phyloP scores from a whole-genome alignment of 2,329 filamentous ascomycete genomes.

The Coniochaeta sp. region DNA sequence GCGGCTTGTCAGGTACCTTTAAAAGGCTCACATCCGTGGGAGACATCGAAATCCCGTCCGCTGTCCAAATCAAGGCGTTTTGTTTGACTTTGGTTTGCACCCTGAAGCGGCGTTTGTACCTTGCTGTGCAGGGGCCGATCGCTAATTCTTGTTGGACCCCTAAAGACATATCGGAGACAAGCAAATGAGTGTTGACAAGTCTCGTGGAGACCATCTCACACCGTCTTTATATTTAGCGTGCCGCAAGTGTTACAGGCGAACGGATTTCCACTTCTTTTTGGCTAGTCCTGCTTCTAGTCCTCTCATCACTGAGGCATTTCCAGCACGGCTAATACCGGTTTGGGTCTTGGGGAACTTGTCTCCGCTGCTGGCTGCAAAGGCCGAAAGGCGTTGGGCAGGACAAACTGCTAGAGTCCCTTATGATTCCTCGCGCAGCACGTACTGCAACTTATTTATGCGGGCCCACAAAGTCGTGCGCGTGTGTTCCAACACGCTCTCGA shows the following conservation, averaged over 20 bases:
- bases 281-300: neutral
- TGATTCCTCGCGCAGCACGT: no score
- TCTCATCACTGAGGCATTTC: neutral
- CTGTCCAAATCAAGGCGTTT: no score
- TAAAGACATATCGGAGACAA: neutral
- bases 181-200: neutral
- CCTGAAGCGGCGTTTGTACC: no score
- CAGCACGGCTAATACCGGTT: neutral
- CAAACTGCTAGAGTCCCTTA: neutral
- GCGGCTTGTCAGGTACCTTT: neutral
- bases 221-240: neutral
- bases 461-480: no score
- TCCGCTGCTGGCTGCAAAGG: neutral
- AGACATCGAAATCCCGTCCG: neutral
- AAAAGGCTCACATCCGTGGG: neutral
- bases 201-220: neutral
- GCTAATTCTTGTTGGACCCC: neutral
- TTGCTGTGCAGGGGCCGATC: neutral
- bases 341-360: neutral
- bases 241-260: neutral
- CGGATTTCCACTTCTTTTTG: neutral
- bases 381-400: neutral
- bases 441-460: no score
- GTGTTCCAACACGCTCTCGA: no score
- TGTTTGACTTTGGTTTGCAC: no score